Evolutionary conservation across 2,329 filamentous ascomycete genomes (phyloP).

Genomic region (Eutypella sp.): DNA sequence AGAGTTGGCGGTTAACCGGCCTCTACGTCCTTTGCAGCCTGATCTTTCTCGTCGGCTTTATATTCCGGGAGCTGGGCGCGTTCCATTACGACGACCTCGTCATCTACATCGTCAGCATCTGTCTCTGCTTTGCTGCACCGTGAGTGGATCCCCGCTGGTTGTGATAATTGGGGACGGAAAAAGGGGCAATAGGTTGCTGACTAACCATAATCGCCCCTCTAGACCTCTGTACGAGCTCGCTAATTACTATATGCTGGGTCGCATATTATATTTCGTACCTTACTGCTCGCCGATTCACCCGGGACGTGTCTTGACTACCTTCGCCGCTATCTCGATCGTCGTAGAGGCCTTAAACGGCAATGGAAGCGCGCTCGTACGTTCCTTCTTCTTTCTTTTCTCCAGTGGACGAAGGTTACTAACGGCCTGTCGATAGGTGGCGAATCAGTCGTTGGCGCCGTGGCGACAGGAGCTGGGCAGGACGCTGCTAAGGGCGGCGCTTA

Average conservation of each 20-base stretch:
- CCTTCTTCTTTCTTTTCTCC: background rate
- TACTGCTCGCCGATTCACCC: constrained; percentile 47
- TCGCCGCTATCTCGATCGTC: constrained; percentile 36
- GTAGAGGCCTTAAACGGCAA: constrained; percentile 45
- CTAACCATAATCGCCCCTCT: constrained; percentile 12
- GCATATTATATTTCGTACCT: constrained; percentile 53
- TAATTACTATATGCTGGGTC: constrained; percentile 54
- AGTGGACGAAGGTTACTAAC: too few species aligned
- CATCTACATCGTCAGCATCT: constrained; percentile 38
- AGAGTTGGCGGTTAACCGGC: constrained; percentile 50
- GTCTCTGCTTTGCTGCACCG: constrained; percentile 32
- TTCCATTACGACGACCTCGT: constrained; percentile 39
- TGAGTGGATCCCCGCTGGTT: constrained; percentile 11
- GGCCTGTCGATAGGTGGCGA: constrained; percentile 34
- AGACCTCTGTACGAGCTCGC: constrained; percentile 51
- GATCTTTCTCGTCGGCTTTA: constrained; percentile 53
- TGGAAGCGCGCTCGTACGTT: constrained; percentile 36
- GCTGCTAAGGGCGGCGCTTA: constrained; percentile 45
- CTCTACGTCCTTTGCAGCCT: constrained; percentile 50
- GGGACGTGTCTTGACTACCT: constrained; percentile 35
- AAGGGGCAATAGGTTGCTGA: constrained; percentile 1
- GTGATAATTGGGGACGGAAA: background rate
- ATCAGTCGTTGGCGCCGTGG: constrained; percentile 33
- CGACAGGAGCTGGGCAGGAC: constrained; percentile 37
- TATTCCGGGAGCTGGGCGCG: constrained; percentile 41